These are phyloP conservation scores for Colletotrichum eremochloae DNA, from an alignment of 2,329 filamentous ascomycete genomes.

Conservation along the genomic window DNA sequence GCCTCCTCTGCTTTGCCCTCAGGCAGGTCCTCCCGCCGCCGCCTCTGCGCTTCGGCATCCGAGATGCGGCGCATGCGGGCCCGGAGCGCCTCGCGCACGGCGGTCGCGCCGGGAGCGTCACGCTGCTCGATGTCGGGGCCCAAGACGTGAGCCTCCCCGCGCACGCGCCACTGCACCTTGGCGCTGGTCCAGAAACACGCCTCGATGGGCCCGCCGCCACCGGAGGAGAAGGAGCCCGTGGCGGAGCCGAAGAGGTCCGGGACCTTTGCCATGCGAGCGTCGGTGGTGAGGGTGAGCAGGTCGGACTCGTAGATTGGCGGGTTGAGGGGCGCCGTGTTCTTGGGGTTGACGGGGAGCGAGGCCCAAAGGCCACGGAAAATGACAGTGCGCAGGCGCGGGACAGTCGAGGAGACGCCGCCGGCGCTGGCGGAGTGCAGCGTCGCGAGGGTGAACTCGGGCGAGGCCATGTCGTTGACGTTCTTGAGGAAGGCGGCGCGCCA, in stretches of 20 bases:
- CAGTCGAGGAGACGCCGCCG: constrained; percentile 20
- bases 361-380: constrained; percentile 90
- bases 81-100: constrained; percentile 71
- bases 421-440: constrained; percentile 58
- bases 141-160: constrained; percentile 81
- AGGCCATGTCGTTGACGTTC: constrained; percentile 62
- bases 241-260: constrained; percentile 71
- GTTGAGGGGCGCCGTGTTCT: constrained; percentile 81
- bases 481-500: constrained; percentile 67
- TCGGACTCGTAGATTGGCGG: constrained; percentile 79
- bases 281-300: constrained; percentile 86
- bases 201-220: constrained; percentile 80
- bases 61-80: constrained; percentile 70
- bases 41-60: constrained; percentile 47
- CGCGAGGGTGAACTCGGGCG: constrained; percentile 65
- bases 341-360: constrained; percentile 76
- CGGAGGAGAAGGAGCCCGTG: constrained; percentile 45
- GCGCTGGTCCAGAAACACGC: constrained; percentile 83
- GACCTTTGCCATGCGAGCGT: constrained; percentile 88
- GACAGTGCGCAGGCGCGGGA: constrained; percentile 77
- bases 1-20: constrained; percentile 7
- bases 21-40: constrained; percentile 44
- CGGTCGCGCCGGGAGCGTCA: constrained; percentile 53
- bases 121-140: constrained; percentile 73
- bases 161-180: constrained; percentile 86